Evolutionary conservation across 2,329 filamentous ascomycete genomes (phyloP).

Genomic region (Xylariales sp.): DNA sequence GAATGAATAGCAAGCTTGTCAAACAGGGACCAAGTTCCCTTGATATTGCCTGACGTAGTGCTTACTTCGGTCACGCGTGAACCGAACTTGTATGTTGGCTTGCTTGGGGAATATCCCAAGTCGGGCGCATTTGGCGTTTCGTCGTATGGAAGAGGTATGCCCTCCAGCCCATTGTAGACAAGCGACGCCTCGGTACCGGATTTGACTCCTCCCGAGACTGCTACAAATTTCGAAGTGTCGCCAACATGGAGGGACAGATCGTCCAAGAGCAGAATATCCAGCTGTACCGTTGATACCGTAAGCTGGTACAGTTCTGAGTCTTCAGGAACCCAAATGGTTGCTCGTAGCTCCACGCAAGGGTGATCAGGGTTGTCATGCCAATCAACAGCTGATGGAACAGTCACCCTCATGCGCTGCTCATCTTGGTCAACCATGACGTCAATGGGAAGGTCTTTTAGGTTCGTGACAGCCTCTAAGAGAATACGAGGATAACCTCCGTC

Average conservation of each 20-base stretch:
- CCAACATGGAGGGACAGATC: conserved; percentile 28
- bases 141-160: background rate
- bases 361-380: conserved; percentile 17
- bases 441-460: conserved; percentile 35
- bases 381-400: conserved; percentile 29
- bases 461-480: conserved; percentile 40
- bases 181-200: conserved; percentile 24
- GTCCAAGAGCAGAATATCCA: conserved; percentile 35
- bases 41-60: conserved; percentile 39
- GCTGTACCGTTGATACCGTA: conserved; percentile 24
- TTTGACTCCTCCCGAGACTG: conserved; percentile 33
- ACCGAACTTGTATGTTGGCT: conserved; percentile 34
- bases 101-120: conserved; percentile 20
- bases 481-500: conserved; percentile 30
- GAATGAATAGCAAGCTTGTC: conserved; percentile 41
- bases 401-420: conserved; percentile 33
- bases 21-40: conserved; percentile 46
- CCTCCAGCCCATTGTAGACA: conserved; percentile 18
- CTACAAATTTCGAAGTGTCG: conserved; percentile 28
- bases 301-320: conserved; percentile 32
- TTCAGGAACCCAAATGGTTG: conserved; percentile 42
- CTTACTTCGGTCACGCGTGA: conserved; percentile 36
- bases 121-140: conserved; percentile 10
- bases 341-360: conserved; percentile 44
- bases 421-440: conserved; percentile 26